These are phyloP conservation scores for Fusarium foetens DNA, from an alignment of 2,329 filamentous ascomycete genomes.

Conservation along the genomic window DNA sequence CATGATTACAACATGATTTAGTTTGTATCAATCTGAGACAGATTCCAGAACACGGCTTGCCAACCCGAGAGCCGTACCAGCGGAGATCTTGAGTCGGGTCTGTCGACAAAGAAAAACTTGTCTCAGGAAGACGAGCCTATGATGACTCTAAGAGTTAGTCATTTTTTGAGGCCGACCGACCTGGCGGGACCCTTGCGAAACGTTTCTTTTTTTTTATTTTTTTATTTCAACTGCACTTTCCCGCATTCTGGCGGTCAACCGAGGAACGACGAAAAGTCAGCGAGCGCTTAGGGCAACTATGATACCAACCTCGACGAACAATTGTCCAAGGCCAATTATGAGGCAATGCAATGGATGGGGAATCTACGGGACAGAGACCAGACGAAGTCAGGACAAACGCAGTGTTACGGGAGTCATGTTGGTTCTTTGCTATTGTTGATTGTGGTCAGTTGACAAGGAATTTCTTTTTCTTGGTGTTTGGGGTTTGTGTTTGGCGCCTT, in stretches of 20 bases:
- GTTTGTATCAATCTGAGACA: constrained; percentile 17
- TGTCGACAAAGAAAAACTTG: constrained; percentile 17
- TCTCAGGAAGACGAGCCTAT: constrained; percentile 20
- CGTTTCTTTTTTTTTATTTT: constrained; percentile 32
- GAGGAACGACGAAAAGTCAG: constrained; percentile 22
- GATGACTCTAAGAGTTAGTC: constrained; percentile 18
- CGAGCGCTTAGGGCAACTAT: constrained; percentile 32
- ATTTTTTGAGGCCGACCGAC: constrained; percentile 31
- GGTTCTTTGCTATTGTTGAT: constrained; percentile 5
- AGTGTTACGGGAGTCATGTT: constrained; percentile 7
- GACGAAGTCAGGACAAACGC: neutral
- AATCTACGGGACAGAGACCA: neutral
- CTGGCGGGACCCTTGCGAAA: constrained; percentile 36
- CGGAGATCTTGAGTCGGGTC: constrained; percentile 6
- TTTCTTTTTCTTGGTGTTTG: constrained; percentile 35
- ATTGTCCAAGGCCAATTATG: neutral
- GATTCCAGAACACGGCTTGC: constrained; percentile 1
- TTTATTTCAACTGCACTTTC: constrained; percentile 29
- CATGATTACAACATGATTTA: constrained; percentile 58
- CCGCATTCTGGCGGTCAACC: constrained; percentile 34
- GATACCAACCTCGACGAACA: constrained; percentile 10
- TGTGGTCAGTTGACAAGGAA: constrained; percentile 10
- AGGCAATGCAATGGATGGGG: neutral
- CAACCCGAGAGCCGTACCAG: constrained; percentile 5
- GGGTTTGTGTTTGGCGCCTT: constrained; percentile 20